Conservation (phyloP, 345 rosid species). For the Moringa oleifera region DNA sequence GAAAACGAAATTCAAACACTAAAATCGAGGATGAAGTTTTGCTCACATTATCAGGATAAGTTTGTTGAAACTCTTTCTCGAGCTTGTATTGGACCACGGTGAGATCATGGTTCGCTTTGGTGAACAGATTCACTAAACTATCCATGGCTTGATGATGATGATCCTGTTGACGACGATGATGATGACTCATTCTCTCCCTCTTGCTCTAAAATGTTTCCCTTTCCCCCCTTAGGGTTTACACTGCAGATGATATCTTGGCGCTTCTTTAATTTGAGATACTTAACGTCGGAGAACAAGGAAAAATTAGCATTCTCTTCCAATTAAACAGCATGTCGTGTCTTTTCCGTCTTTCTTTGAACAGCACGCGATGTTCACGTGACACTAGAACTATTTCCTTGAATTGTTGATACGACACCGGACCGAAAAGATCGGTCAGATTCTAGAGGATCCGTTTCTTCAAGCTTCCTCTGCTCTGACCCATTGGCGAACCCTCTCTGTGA, state of each 20-base stretch:
- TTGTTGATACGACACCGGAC: background rate
- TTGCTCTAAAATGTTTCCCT: background rate
- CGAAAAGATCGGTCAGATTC: background rate
- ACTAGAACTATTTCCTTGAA: background rate
- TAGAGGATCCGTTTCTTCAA: background rate
- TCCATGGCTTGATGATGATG: conserved; percentile 34
- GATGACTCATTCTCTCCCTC: conserved; percentile 29
- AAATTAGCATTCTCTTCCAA: no score
- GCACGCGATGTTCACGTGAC: background rate
- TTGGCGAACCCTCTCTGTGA: conserved; percentile 1
- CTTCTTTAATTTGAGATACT: background rate
- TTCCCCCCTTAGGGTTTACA: conserved; percentile 17
- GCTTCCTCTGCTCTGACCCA: background rate
- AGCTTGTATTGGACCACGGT: conserved; percentile 56
- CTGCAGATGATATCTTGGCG: conserved; percentile 14
- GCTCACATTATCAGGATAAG: conserved; percentile 71
- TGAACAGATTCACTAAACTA: conserved; percentile 51
- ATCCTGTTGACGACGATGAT: conserved; percentile 17
- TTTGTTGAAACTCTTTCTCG: conserved; percentile 71
- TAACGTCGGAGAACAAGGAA: background rate
- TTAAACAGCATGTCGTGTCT: no score
- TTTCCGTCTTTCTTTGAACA: no score
- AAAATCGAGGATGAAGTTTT: background rate
- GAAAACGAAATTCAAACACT: background rate
- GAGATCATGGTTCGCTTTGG: conserved; percentile 68